These are phyloP conservation scores for Harrya chromipes DNA, from an alignment of 768 basidiomycete species.

Conservation along the genomic window DNA sequence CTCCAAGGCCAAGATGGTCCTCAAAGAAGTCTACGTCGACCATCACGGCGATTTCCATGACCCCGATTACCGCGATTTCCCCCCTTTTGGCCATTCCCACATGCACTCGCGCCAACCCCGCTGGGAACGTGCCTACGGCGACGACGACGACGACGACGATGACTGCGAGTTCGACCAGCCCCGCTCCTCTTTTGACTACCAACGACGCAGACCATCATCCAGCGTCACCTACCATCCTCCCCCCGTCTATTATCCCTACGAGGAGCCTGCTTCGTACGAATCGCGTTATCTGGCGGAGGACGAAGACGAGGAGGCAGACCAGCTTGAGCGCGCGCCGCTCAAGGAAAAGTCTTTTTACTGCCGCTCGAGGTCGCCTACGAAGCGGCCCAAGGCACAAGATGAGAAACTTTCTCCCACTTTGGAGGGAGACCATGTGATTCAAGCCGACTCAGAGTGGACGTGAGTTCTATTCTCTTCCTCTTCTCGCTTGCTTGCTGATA, in stretches of 20 bases:
- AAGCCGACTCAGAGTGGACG: constrained; percentile 31
- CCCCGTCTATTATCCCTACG: constrained; percentile 23
- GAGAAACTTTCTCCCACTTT: constrained; percentile 16
- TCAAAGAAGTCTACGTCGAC: constrained; percentile 51
- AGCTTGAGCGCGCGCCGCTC: constrained; percentile 21
- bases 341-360: constrained; percentile 22
- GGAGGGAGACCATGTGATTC: constrained; percentile 9
- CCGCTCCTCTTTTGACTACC: constrained; percentile 18
- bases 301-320: constrained; percentile 25
- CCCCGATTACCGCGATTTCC: constrained; percentile 66
- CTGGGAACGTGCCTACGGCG: constrained; percentile 34
- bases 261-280: constrained; percentile 32
- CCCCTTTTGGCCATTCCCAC: constrained; percentile 31
- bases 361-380: constrained; percentile 22
- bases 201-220: constrained; percentile 26
- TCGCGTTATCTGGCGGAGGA: constrained; percentile 25
- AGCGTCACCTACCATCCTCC: constrained; percentile 18
- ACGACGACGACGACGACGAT: constrained; percentile 32
- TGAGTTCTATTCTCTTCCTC: constrained; percentile 17
- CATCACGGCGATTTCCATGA: constrained; percentile 61
- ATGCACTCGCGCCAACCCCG: constrained; percentile 26
- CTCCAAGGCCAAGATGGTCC: constrained; percentile 10
- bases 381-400: constrained; percentile 7
- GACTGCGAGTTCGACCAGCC: constrained; percentile 16
- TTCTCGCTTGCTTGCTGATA: neutral